phyloP scores from a whole-genome alignment of 164 flowering plant species.

The Liriodendron chinense region DNA sequence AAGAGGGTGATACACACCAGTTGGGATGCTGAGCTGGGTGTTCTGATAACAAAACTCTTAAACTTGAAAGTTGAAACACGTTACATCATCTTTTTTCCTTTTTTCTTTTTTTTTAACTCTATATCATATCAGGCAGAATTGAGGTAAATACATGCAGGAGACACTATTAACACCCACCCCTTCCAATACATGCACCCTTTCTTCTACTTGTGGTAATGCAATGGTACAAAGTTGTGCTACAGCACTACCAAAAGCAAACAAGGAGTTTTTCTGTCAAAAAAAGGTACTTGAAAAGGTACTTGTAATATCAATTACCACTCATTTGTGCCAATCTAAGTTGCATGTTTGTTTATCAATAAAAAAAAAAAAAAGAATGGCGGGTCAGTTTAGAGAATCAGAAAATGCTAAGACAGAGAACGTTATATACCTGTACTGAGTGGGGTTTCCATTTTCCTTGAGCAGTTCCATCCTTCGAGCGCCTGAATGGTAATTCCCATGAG shows the following conservation, averaged over 20 bases:
- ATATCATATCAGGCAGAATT: too few relatives aligned
- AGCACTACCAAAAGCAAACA: too few relatives aligned
- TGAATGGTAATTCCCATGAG: conserved; percentile 77
- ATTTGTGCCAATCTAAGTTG: not conserved
- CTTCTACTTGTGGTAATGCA: not conserved
- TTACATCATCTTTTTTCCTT: not conserved
- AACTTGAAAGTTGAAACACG: not conserved
- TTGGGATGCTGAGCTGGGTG: too few relatives aligned
- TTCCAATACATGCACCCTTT: not conserved
- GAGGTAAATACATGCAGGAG: not conserved
- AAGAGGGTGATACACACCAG: too few relatives aligned
- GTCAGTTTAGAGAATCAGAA: not conserved
- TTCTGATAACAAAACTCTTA: too few relatives aligned
- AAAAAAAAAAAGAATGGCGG: not conserved
- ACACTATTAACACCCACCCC: not conserved
- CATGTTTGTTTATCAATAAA: not conserved
- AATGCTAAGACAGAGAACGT: not conserved
- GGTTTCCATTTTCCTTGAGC: conserved; percentile 60
- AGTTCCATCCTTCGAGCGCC: conserved; percentile 40
- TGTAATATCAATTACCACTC: not conserved
- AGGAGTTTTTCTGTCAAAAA: too few relatives aligned
- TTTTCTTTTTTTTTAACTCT: too few relatives aligned
- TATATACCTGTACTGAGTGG: conserved; percentile 61
- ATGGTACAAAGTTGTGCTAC: not conserved
- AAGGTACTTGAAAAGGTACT: too few relatives aligned